These are phyloP conservation scores for Paecilomyces niveus DNA, from an alignment of 2,329 filamentous ascomycete species.

Conservation along the genomic window DNA sequence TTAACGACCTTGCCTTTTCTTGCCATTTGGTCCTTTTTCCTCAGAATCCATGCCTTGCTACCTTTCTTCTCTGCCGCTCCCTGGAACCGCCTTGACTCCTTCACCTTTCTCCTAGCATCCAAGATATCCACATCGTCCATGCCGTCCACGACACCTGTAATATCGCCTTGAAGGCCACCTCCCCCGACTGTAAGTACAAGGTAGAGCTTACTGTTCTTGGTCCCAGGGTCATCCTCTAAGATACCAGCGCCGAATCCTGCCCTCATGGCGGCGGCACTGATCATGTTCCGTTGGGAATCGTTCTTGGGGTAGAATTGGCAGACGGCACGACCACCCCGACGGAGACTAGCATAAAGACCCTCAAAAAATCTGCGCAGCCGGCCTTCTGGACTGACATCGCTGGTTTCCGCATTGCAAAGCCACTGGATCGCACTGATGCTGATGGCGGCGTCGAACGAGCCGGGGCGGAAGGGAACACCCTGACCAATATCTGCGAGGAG, in stretches of 20 bases:
- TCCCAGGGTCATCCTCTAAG: slow-evolving; percentile 89
- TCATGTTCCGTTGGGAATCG: slow-evolving; percentile 84
- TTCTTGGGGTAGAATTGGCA: slow-evolving; percentile 99
- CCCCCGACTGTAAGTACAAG: slow-evolving; percentile 85
- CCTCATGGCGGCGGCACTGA: slow-evolving; percentile 79
- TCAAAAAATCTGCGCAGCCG: slow-evolving; percentile 84
- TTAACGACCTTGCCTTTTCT: slow-evolving; percentile 93
- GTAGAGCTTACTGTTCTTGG: slow-evolving; percentile 96
- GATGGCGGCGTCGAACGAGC: slow-evolving; percentile 89
- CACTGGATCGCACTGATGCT: slow-evolving; percentile 96
- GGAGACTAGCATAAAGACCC: slow-evolving; percentile 76
- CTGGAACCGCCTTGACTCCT: slow-evolving; percentile 36
- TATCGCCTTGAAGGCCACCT: slow-evolving; percentile 60
- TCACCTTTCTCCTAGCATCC: slow-evolving; percentile 55
- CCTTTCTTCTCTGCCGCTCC: slow-evolving; percentile 42
- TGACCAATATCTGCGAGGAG: slow-evolving; percentile 92
- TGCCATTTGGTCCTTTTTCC: slow-evolving; percentile 85
- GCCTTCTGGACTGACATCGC: slow-evolving; percentile 72
- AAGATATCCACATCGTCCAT: slow-evolving; percentile 83
- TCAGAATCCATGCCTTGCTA: slow-evolving; percentile 45
- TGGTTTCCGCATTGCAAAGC: slow-evolving; percentile 92
- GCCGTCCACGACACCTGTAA: slow-evolving; percentile 80
- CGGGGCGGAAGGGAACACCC: slow-evolving; percentile 86
- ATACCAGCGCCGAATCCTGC: slow-evolving; percentile 94
- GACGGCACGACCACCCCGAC: slow-evolving; percentile 79